A percentile compares a stretch with the other conserved stretches of the same genome.
Conservation (phyloP, 73 alveolate species). For the Paramecium sexaurelia region DNA sequence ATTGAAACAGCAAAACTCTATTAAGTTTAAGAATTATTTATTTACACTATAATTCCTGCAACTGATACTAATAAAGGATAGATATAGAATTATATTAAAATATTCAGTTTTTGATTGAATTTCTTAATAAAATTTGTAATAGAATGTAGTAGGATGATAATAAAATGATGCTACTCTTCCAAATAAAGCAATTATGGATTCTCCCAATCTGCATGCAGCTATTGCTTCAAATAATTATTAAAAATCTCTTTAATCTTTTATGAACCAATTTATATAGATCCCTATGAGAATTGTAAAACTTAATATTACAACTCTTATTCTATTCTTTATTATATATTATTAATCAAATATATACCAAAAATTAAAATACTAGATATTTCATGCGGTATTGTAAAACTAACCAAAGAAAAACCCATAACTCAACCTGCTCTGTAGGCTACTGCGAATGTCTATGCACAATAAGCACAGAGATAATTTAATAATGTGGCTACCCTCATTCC, state of each 20-base stretch:
- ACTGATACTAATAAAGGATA: conserved; percentile 87
- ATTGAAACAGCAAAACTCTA: conserved; percentile 35
- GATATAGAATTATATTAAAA: too few relatives aligned
- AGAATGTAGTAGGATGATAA: conserved; percentile 67
- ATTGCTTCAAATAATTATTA: conserved; percentile 80
- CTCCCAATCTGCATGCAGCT: conserved; percentile 97
- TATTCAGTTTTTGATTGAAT: too few relatives aligned
- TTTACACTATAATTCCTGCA: conserved; percentile 73
- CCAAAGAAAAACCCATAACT: conserved; percentile 84
- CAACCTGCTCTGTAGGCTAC: conserved; percentile 89
- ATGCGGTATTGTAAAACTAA: conserved; percentile 77
- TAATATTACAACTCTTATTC: too few relatives aligned
- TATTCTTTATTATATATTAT: too few relatives aligned
- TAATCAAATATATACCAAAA: too few relatives aligned
- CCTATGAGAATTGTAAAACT: conserved; percentile 70
- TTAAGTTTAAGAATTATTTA: not conserved
- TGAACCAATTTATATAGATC: conserved; percentile 73
- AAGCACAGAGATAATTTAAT: conserved; percentile 81
- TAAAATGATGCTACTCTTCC: conserved; percentile 91
- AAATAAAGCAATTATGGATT: conserved; percentile 93
- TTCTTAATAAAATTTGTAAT: too few relatives aligned
- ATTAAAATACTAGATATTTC: too few relatives aligned
- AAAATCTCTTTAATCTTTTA: conserved; percentile 69
- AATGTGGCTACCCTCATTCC: conserved; percentile 91
- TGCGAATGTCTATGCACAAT: conserved; percentile 76